Evolutionary conservation across 352 stramenopile species (phyloP), one percentile per base, ranked within the genome.

Genomic region (Elongisporangium prolatum): DNA sequence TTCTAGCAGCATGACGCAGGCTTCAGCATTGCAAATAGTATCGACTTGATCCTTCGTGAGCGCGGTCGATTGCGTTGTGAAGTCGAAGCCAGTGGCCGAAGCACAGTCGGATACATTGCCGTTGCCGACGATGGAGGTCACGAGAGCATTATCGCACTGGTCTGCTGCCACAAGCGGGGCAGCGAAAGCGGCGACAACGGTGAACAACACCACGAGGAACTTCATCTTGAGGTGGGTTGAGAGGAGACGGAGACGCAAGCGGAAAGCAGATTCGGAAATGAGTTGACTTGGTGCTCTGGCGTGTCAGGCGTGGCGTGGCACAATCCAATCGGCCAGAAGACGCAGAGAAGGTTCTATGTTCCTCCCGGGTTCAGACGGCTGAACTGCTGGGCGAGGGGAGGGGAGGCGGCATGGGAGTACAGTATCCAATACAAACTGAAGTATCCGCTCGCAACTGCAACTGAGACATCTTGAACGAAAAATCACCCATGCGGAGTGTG

Each of bases 21-120:
- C 75, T 21, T 68, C 74, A 40, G 74, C 79, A 61, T 69, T 80
- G 34, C 69, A 81, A 50, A 60, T 84, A 13, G 57, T 84, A 14
- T 63, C 81, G 21, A 64, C 81, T 50, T 81, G 68, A 52, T 84
- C 71, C 40, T 60, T 84, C 34, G 66, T 84, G 25, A 80, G 72
- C 51, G 74, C 66, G 21, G 69, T 69, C 24, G 71, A 77, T 20
- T 65, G 72, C 55, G 75, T 84, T 22, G 74, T 69, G 7, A 58
- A 44, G 34, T 44, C 34, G 34, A 44, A 44, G 34, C 34, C 34
- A 9, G 34, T 44, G 56, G 21, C 34, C 34, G 34, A 44, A 2
- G 34, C 34, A 13, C 34, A 44, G 34, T 44, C 34, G 34, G 34
- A 44, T 9, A 44, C 34, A 13, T 44, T 44, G 34, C 34, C 34